Base-by-base conservation (phyloP, 2,329 filamentous ascomycete genomes). In the Diaporthe longicolla region DNA sequence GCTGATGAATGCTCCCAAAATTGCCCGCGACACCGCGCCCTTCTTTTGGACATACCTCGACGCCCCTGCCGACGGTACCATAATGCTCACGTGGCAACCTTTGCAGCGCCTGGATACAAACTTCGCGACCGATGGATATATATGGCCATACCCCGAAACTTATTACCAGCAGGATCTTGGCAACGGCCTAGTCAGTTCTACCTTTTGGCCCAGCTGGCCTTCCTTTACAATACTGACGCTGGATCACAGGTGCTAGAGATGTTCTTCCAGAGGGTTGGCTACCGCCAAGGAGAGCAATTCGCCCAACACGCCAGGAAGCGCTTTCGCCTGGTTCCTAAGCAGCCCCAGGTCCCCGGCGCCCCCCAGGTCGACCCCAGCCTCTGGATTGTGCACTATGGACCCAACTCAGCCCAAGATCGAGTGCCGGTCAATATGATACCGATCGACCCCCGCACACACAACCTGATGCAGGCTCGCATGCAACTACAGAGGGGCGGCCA, bases 21-120 rank as follows among this genome's bases (percentile, higher is more conserved):
- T 98, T 76, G 93, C 95, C 78, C 94, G 94, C 82, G 93, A 97
- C 80, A 88, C 92, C 77, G 93, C 95, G 65, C 91, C 96, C 3
- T 95, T 99, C 88, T 94, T 93, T 84, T 99, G 96, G 96, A 95
- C 93, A 59, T 98, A 96, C 82, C 90, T 98, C 73, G 92, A 97
- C 79, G 90, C 91, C 70, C 96, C 96, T 15, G 89, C 89, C 70
- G 94, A 97, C 83, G 95, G 95, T 72, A 93, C 92, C 11, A 89
- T 98, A 58, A 90, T 97, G 81, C 87, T 98, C 76, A 93, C 93
- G 70, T 98, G 96, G 96, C 95, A 98, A 82, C 93, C 96, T 2
- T 87, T 93, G 70, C 89, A 92, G 78, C 90, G 92, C 73, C 83
- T 94, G 72, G 91, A 90, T 5, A 91, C 89, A 1, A 93, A 92